phyloP scores from a whole-genome alignment of 2,329 filamentous ascomycete genomes.

The Curvularia sp. region DNA sequence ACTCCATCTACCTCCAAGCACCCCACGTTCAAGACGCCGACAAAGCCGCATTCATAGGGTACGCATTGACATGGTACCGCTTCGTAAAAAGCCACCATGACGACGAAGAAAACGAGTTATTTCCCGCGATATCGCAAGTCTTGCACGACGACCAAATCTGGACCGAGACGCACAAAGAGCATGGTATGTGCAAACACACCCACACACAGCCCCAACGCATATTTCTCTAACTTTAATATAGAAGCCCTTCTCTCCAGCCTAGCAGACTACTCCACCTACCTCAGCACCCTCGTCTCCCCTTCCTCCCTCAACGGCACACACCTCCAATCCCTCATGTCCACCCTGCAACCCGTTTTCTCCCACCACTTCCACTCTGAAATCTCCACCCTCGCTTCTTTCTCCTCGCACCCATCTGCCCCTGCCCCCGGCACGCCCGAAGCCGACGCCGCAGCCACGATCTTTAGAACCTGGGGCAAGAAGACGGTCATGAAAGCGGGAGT shows the following conservation, averaged over 20 bases:
- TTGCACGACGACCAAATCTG: constrained; percentile 39
- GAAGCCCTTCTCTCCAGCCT: constrained; percentile 42
- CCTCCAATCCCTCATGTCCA: constrained; percentile 37
- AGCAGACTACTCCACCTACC: constrained; percentile 33
- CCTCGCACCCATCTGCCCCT: constrained; percentile 61
- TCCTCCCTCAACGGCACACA: constrained; percentile 32
- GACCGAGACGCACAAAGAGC: constrained; percentile 43
- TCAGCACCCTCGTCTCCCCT: constrained; percentile 23
- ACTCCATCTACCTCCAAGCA: constrained; percentile 52
- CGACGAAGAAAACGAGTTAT: constrained; percentile 47
- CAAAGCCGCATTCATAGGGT: constrained; percentile 47
- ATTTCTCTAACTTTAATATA: constrained; percentile 6
- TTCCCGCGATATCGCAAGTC: constrained; percentile 44
- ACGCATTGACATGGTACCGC: constrained; percentile 44
- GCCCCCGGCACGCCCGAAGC: constrained; percentile 53
- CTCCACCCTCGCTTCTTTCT: constrained; percentile 41
- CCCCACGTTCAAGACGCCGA: constrained; percentile 40
- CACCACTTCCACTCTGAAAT: constrained; percentile 48
- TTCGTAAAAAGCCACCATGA: constrained; percentile 49
- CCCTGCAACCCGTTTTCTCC: constrained; percentile 37
- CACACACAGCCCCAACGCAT: too few relatives aligned
- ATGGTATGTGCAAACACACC: constrained; percentile 28
- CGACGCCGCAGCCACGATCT: constrained; percentile 57
- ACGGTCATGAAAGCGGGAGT: constrained; percentile 68
- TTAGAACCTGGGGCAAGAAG: constrained; percentile 68